Percentiles rank a stretch among this genome's conserved stretches.
Evolutionary conservation across 192 early-diverging fungal species (phyloP).

Genomic region (Anaeromyces robustus): DNA sequence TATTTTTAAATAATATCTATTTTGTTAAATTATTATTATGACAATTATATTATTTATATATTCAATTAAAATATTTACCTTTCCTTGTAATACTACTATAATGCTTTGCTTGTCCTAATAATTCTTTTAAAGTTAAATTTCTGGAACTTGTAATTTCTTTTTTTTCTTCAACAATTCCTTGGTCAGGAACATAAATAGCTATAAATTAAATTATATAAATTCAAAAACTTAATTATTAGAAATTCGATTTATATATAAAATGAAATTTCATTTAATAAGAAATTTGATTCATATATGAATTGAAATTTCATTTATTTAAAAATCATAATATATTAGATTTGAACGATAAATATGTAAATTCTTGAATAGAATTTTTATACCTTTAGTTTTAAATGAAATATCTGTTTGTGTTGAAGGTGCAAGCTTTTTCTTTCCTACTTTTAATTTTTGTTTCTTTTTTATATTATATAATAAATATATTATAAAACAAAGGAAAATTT

Average conservation of each 20-base stretch:
- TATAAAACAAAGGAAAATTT: no score
- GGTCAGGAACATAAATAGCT: constrained; percentile 63
- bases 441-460: constrained; percentile 64
- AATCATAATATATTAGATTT: no score
- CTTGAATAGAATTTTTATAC: constrained; percentile 17
- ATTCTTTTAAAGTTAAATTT: constrained; percentile 59
- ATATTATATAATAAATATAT: no score
- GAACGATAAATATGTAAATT: no score
- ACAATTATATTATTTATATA: no score
- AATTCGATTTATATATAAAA: no score
- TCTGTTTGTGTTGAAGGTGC: constrained; percentile 59
- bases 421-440: constrained; percentile 77
- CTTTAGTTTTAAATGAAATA: constrained; percentile 63
- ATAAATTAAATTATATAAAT: background rate
- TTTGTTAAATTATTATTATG: no score
- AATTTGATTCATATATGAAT: no score
- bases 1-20: no score
- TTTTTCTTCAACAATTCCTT: constrained; percentile 66
- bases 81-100: constrained; percentile 43
- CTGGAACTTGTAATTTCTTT: constrained; percentile 50
- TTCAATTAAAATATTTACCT: background rate
- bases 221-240: no score
- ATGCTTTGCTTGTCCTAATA: constrained; percentile 60
- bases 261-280: no score
- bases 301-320: no score